Base-by-base conservation (phyloP, 352 stramenopile genomes). In the Pythium folliculosum region DNA sequence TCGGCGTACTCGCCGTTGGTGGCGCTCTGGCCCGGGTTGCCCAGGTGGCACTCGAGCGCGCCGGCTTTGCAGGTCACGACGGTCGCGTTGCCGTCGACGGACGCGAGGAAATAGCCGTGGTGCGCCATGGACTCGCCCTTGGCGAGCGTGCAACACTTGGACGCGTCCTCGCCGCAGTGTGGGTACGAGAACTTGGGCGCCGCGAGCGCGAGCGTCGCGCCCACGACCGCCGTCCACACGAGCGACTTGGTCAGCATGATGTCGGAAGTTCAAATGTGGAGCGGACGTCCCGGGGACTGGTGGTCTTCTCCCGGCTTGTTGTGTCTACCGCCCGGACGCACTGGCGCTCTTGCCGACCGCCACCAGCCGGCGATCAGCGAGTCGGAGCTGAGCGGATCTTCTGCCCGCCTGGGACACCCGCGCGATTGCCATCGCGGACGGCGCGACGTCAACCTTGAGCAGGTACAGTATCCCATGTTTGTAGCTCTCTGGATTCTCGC, bases 21-120 rank as follows among this genome's bases (percentile, higher is more conserved):
- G 5, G 79, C 81, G 27, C 73, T 77, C 65, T 86, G 70, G 60
- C 73, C 77, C 6, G 84, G 80, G 73, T 92, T 90, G 50, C 82
- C 81, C 25, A 70, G 58, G 37, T 80, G 80, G 72, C 84, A 92
- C 57, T 76, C 71, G 69, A 92, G 71, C 38, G 57, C 63, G 58
- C 77, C 76, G 48, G 78, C 69, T 43, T 70, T 76, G 73, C 84
- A 92, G 30, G 84, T 92, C 69, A 92, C 77, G 52, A 87, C 80
- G 58, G 83, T 82, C 57, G 80, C 78, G 38, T 75, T 72, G 13
- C 76, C 76, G 48, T 78, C 64, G 45, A 89, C 30, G 40, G 62
- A 56, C 43, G 86, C 62, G 32, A 90, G 77, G 13, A 86, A 67
- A 71, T 88, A 90, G 30, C 84, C 84, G 30, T 72, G 84, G 65